Evolutionary conservation across 1,284 basidiomycete species (phyloP).

Genomic region (Cutaneotrichosporon cavernicola): DNA sequence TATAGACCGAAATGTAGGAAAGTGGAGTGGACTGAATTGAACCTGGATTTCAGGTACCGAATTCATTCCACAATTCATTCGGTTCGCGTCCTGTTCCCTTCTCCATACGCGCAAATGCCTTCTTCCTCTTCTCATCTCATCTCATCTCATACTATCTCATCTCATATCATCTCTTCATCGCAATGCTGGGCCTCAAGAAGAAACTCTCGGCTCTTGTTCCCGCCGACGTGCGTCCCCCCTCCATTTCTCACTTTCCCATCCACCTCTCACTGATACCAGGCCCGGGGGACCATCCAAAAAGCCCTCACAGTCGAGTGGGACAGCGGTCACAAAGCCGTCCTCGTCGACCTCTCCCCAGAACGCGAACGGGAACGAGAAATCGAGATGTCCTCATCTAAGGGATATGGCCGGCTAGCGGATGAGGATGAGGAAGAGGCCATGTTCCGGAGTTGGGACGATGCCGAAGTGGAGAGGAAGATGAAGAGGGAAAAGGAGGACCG

Average conservation of each 20-base stretch:
- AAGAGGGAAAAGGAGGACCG: background rate
- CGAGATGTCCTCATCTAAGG: conserved; percentile 29
- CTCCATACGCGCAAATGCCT: background rate
- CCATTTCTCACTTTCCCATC: background rate
- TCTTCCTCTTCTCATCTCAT: background rate
- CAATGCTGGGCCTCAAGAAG: conserved; percentile 29
- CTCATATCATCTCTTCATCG: too few species aligned
- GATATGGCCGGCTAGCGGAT: conserved; percentile 38
- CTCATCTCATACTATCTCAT: too few species aligned
- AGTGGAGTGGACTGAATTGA: too few species aligned
- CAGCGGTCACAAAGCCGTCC: conserved; percentile 41
- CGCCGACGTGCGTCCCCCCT: conserved; percentile 24
- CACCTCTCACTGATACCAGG: background rate
- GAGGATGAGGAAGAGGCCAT: conserved; percentile 28
- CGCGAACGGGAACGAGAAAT: conserved; percentile 26
- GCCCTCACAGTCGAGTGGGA: conserved; percentile 48
- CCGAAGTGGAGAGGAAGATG: background rate
- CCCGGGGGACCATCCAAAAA: conserved; percentile 35
- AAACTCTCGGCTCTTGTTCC: conserved; percentile 28
- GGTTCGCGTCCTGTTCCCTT: background rate
- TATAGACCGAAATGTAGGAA: background rate
- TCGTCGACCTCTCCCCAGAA: conserved; percentile 39
- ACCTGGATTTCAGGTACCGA: background rate
- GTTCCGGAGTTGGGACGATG: background rate
- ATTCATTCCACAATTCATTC: conserved; percentile 3